Conservation (phyloP, 2,329 filamentous ascomycete species). For the Neonectria ditissima region DNA sequence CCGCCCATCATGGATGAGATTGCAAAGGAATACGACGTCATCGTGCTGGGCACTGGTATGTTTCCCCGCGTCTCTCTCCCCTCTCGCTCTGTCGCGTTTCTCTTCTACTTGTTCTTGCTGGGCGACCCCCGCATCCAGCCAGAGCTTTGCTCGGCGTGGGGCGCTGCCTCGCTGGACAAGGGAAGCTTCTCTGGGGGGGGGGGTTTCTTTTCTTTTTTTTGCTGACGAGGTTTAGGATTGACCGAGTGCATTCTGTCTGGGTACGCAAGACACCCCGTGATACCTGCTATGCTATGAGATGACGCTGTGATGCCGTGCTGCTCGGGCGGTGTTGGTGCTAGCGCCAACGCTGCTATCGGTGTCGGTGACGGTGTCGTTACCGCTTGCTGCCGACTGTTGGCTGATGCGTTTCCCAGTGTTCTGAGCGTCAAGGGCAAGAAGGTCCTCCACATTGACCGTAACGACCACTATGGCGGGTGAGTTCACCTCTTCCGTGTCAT, state of each 20-base stretch:
- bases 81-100: not conserved
- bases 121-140: conserved; percentile 41
- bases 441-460: conserved; percentile 98
- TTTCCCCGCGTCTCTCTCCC: conserved; percentile 33
- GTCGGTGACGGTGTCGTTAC: conserved; percentile 15
- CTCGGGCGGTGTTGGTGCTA: conserved; percentile 27
- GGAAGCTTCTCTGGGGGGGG: conserved; percentile 16
- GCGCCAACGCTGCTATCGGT: conserved; percentile 23
- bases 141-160: conserved; percentile 28
- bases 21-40: conserved; percentile 97
- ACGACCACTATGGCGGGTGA: conserved; percentile 98
- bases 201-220: conserved; percentile 17
- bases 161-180: not conserved
- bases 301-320: not conserved
- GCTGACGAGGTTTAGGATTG: conserved; percentile 72
- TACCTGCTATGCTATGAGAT: not conserved
- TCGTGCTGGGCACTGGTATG: conserved; percentile 97
- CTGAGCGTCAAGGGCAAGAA: conserved; percentile 99
- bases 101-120: conserved; percentile 25
- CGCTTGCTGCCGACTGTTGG: conserved; percentile 33
- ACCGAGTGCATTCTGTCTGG: conserved; percentile 99
- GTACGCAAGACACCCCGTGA: conserved; percentile 62
- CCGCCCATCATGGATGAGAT: conserved; percentile 88
- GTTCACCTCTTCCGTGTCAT: conserved; percentile 50
- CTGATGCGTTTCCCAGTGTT: conserved; percentile 65